Percentiles rank a stretch among this genome's conserved stretches.
Conservation (phyloP, 2,329 filamentous ascomycete genomes). For the Colletotrichum neosansevieriae region DNA sequence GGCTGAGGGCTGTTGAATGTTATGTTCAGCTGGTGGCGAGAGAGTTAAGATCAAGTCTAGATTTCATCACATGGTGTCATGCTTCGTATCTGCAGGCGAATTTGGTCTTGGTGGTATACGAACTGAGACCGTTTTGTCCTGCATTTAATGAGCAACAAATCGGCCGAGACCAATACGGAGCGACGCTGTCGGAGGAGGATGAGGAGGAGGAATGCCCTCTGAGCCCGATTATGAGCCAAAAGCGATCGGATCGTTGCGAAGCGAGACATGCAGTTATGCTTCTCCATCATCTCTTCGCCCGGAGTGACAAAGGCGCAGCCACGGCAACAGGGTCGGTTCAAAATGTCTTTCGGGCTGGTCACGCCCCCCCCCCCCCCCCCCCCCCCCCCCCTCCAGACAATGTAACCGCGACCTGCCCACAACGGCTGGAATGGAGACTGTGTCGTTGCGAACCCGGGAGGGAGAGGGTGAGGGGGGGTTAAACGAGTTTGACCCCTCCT, state of each 20-base stretch:
- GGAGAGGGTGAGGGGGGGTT: background rate
- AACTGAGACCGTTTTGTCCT: background rate
- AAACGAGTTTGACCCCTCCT: background rate
- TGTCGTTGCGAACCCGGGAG: constrained; percentile 1
- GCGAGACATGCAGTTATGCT: constrained; percentile 12
- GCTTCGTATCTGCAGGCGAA: background rate
- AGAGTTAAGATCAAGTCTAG: background rate
- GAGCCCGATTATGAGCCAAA: background rate
- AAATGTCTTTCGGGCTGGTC: constrained; percentile 12
- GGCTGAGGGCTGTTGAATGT: background rate
- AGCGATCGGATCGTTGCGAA: constrained; percentile 16
- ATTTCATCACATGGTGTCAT: background rate
- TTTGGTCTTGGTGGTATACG: background rate
- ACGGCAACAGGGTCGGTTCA: constrained; percentile 9
- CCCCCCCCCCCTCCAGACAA: background rate
- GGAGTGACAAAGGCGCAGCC: constrained; percentile 1
- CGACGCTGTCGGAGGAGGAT: background rate
- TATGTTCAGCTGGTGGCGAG: constrained; percentile 2
- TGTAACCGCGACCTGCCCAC: background rate
- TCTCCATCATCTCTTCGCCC: background rate
- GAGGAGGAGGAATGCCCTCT: background rate
- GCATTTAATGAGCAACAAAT: background rate
- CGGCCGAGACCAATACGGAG: background rate
- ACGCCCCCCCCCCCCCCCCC: background rate
- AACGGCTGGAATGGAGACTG: background rate